These are phyloP conservation scores for Huntiella abstrusa DNA, from an alignment of 2,329 filamentous ascomycete species.

Conservation along the genomic window DNA sequence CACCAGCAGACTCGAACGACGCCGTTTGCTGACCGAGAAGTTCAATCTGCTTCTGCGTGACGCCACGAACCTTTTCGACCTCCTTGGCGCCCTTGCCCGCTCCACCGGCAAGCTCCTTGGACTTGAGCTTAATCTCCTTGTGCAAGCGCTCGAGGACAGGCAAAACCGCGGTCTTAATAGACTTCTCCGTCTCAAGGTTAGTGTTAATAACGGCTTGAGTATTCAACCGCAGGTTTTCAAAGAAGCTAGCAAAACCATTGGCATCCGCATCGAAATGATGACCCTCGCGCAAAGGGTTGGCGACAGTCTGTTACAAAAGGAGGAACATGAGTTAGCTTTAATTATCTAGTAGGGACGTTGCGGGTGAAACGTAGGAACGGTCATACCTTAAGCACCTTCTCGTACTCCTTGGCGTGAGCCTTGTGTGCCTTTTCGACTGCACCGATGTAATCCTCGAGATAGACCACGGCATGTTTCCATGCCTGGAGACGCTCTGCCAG, in stretches of 20 bases:
- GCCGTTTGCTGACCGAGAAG: constrained; percentile 75
- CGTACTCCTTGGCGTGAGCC: constrained; percentile 79
- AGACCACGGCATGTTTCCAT: constrained; percentile 86
- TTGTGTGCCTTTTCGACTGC: constrained; percentile 75
- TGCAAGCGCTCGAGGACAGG: constrained; percentile 82
- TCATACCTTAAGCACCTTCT: constrained; percentile 67
- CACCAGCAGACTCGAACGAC: constrained; percentile 55
- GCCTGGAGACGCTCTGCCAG: constrained; percentile 77
- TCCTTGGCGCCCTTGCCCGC: constrained; percentile 73
- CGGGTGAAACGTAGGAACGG: constrained; percentile 16
- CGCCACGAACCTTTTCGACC: constrained; percentile 71
- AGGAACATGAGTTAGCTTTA: constrained; percentile 4
- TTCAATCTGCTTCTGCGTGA: constrained; percentile 91
- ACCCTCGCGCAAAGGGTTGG: constrained; percentile 67
- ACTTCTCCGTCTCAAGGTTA: constrained; percentile 81
- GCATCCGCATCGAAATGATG: constrained; percentile 83
- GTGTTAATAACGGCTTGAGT: constrained; percentile 80
- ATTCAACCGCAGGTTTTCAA: constrained; percentile 85
- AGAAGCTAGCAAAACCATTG: constrained; percentile 76
- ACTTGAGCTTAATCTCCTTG: constrained; percentile 91
- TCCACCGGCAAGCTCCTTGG: constrained; percentile 69
- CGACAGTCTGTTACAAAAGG: constrained; percentile 47
- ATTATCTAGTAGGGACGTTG: too few relatives aligned
- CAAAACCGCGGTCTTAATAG: constrained; percentile 66
- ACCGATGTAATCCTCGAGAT: constrained; percentile 76